A percentile compares a stretch with the other conserved stretches of the same genome.
phyloP scores from a whole-genome alignment of 2,329 filamentous ascomycete species.

The Aspergillus terreus region DNA sequence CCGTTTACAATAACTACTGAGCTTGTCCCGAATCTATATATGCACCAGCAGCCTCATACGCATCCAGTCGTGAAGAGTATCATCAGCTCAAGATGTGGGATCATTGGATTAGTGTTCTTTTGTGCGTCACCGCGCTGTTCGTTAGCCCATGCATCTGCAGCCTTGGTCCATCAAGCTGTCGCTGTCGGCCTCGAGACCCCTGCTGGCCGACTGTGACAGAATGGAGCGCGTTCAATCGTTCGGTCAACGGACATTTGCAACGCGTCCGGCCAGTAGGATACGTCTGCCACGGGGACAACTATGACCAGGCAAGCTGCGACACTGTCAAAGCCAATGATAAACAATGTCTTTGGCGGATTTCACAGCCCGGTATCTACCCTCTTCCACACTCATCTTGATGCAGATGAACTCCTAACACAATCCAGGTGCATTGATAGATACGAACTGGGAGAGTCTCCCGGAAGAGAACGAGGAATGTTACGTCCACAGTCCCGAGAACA shows the following conservation, averaged over 20 bases:
- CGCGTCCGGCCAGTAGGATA: conserved; percentile 26
- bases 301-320: conserved; percentile 12
- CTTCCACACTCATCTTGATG: neutral
- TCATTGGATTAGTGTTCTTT: neutral
- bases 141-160: neutral
- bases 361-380: conserved; percentile 16
- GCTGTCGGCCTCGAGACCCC: conserved; percentile 20
- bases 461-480: conserved; percentile 34
- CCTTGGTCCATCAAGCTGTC: conserved; percentile 6
- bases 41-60: too few relatives aligned
- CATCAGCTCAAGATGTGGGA: neutral
- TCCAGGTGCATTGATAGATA: conserved; percentile 24
- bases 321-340: conserved; percentile 7
- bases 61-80: too few relatives aligned
- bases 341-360: conserved; percentile 33
- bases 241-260: conserved; percentile 34
- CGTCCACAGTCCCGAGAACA: conserved; percentile 20
- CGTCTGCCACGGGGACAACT: conserved; percentile 24
- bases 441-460: conserved; percentile 38
- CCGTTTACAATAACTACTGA: too few relatives aligned
- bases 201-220: conserved; percentile 36
- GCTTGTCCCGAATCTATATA: too few relatives aligned
- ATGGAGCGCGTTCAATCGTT: conserved; percentile 36
- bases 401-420: neutral
- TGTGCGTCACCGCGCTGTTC: neutral